Percentiles rank a stretch among this genome's conserved stretches.
These are phyloP conservation scores for Leccinum broughii DNA, from an alignment of 768 basidiomycete genomes.

Conservation along the genomic window DNA sequence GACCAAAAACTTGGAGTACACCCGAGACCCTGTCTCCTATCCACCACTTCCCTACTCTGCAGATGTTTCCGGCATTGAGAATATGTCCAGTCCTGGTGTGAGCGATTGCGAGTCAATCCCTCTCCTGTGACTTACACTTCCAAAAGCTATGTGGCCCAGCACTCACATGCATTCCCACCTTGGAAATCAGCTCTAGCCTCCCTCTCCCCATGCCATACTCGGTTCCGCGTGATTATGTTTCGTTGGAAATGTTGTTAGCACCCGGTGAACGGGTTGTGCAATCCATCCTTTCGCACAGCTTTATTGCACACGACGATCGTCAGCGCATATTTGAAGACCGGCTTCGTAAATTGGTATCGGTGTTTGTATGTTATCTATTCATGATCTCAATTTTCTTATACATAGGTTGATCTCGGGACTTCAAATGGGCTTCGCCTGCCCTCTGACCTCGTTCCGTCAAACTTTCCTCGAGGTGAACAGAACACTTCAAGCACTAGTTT, in stretches of 20 bases:
- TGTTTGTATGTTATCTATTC: too few relatives aligned
- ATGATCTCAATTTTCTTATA: neutral
- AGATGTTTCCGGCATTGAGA: neutral
- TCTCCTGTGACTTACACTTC: neutral
- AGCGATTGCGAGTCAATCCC: neutral
- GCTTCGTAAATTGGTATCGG: conserved; percentile 1
- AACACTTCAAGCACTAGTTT: neutral
- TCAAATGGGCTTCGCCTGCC: neutral
- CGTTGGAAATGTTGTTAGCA: neutral
- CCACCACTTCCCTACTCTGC: neutral
- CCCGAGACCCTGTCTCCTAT: neutral
- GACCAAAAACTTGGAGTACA: neutral
- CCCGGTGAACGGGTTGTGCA: neutral
- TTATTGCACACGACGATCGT: neutral
- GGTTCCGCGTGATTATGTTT: too few relatives aligned
- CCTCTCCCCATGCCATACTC: neutral
- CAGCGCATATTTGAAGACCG: neutral
- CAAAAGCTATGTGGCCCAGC: neutral
- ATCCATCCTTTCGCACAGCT: neutral
- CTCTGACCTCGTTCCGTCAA: neutral
- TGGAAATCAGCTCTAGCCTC: too few relatives aligned
- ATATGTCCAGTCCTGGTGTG: neutral
- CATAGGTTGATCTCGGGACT: neutral
- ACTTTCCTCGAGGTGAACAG: neutral
- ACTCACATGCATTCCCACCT: too few relatives aligned